Base-by-base conservation (phyloP, 2,329 filamentous ascomycete species). In the Colletotrichum sp. region DNA sequence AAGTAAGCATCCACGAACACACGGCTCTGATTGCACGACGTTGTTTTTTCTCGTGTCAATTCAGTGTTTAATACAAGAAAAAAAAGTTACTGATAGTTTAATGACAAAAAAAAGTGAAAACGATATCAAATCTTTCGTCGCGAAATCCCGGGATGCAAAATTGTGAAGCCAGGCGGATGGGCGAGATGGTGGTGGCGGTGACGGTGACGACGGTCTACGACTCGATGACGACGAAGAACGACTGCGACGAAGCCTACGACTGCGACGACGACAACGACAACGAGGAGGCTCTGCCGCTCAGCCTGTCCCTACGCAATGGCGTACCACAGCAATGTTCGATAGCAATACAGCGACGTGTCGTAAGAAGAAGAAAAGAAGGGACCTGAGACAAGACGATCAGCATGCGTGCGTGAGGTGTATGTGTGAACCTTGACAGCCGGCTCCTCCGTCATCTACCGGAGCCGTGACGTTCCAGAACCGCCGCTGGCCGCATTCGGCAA, bases 1-100 rank as follows among this genome's bases (percentile, higher is more conserved):
- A 85, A 84, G 77, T 76, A 76, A 76, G 74, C 74, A 73, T 48
- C 43, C 43, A 48, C 43, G 43, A 48, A 48, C 43, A 48, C 43
- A 69, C 65, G 74, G 74, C 64, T 76, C 60, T 69, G 58, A 30
- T 76, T 76, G 74, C 74, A 30, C 62, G 36, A 22, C 55, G 39
- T 61, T 32, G 8, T 75, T 56, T 66, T 18, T 69, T 55, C 32
- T 60, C 16, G 30, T 18, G 48, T 30, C 43, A 61, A 75, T 27
- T 60, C 43, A 48, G 43, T 48, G 43, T 48, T 48, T 3, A 22
- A 22, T 48, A n/a, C 9, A 16, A 60, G 32, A 72, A 75, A 75
- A 69, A 56, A 73, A 73, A 75, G 67, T 48, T 69, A 69, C 74
- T 76, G 74, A 76, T 76, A 76, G 70, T 74, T 76, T 27, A 65